A percentile compares a stretch with the other conserved stretches of the same genome.
phyloP scores from a whole-genome alignment of 2,329 filamentous ascomycete species.

The Albophoma yamanashiensis region DNA sequence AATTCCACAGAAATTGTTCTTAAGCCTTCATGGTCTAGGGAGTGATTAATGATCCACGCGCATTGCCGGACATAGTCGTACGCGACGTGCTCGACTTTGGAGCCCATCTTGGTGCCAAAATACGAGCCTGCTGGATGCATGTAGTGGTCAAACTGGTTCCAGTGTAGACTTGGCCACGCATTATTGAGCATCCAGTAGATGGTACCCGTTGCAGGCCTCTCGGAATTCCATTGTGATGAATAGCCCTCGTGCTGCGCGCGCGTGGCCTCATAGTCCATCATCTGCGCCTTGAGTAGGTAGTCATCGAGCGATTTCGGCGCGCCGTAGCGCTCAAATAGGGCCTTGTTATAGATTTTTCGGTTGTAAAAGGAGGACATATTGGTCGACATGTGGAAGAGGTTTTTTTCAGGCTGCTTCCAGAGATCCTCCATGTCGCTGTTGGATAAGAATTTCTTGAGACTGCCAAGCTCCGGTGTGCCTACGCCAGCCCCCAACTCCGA shows the following conservation, averaged over 20 bases:
- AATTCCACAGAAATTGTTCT: constrained; percentile 38
- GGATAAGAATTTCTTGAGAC: constrained; percentile 42
- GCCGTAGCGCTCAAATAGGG: constrained; percentile 39
- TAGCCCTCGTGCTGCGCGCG: constrained; percentile 49
- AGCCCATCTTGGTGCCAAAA: constrained; percentile 45
- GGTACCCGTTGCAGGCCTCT: constrained; percentile 44
- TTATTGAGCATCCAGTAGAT: constrained; percentile 61
- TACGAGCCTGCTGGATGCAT: constrained; percentile 46
- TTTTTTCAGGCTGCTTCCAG: constrained; percentile 42
- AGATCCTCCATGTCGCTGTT: constrained; percentile 39
- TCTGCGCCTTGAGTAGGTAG: constrained; percentile 48
- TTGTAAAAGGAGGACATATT: constrained; percentile 43
- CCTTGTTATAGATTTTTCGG: constrained; percentile 47
- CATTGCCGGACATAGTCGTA: constrained; percentile 38
- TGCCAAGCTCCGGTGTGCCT: constrained; percentile 47
- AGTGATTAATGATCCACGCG: constrained; percentile 46
- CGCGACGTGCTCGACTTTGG: constrained; percentile 39
- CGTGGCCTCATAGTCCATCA: constrained; percentile 55
- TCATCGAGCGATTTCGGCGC: constrained; percentile 39
- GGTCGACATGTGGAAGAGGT: constrained; percentile 50
- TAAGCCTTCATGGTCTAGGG: constrained; percentile 23
- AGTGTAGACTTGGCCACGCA: constrained; percentile 55
- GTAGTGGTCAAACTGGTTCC: constrained; percentile 56
- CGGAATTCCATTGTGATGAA: constrained; percentile 35
- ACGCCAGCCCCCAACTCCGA: constrained; percentile 52